Evolutionary conservation across 148 eudicot species (phyloP), one percentile per base, ranked within the genome.

Genomic region (Vaccinium corymbosum): DNA sequence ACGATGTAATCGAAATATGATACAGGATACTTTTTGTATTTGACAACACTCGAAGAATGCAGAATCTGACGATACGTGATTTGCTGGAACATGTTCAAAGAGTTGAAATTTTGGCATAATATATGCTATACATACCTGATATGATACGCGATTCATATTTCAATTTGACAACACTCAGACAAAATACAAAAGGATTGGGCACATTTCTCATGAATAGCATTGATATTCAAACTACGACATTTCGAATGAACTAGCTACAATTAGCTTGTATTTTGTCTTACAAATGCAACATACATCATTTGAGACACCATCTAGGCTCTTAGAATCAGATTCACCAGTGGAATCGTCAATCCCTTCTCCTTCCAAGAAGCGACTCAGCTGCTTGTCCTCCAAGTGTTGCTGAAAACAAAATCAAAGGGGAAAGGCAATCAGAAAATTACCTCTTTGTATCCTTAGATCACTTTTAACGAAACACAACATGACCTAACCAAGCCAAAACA

Each of bases 341-440:
- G 83, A 84, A 86, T 85, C 79, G 14, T 83, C 85, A 27, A 90
- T 83, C 29, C 87, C 93, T 79, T 93, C 98, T 25, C 94, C 93
- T 86, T 94, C 98, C 86, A 97, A 83, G 86, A 93, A 92, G 57
- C 92, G 89, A 76, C 94, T 93, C 84, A 97, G 88, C 76, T 94
- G 97, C 86, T 97, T 97, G 85, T 93, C 98, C 12, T 94, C 94
- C 93, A 97, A 89, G 86, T 97, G 95, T 90, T 90, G 85, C 99
- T 97, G 95, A 59, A 80, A 87, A 87, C 75, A 53, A 50, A 81
- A 49, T 62, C 78, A 55, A 71, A 7, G 4, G 50, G 13, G 12
- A 50, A 14, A 25, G 42, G 62, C 19, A 17, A 17, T 29, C 15
- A 25, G 35, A 78, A 3, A 52, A 10, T 6, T 35, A 17, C 50